Evolutionary conservation across 2,329 filamentous ascomycete species (phyloP).

Genomic region (Escovopsis sp.): DNA sequence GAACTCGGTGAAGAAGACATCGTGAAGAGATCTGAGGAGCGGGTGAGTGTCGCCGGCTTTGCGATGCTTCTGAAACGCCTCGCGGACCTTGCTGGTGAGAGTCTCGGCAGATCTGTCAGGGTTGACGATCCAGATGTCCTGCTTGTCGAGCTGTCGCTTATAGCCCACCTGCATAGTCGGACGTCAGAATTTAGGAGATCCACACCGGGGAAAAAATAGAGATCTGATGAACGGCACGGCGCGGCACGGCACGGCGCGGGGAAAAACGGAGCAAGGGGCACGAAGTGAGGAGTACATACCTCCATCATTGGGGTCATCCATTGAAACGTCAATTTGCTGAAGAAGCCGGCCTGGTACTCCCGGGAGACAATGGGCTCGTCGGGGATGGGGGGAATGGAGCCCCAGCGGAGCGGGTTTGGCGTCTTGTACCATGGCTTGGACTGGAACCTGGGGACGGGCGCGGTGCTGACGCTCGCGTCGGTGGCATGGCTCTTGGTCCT

Average conservation of each 20-base stretch:
- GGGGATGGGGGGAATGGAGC: slow-evolving; percentile 38
- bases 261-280: no score
- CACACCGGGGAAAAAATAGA: slow-evolving; percentile 1
- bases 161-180: slow-evolving; percentile 57
- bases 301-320: slow-evolving; percentile 86
- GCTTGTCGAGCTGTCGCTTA: slow-evolving; percentile 63
- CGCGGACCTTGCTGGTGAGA: slow-evolving; percentile 49
- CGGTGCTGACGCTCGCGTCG: slow-evolving; percentile 31
- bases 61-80: slow-evolving; percentile 53
- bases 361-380: slow-evolving; percentile 38
- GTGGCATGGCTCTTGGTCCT: slow-evolving; percentile 37
- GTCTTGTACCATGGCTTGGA: slow-evolving; percentile 49
- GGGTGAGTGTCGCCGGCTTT: slow-evolving; percentile 56
- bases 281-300: no score
- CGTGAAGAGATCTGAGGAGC: slow-evolving; percentile 66
- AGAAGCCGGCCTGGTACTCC: slow-evolving; percentile 58
- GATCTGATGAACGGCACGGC: no score
- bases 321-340: slow-evolving; percentile 66
- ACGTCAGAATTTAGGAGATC: slow-evolving; percentile 1
- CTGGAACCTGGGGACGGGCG: slow-evolving; percentile 16
- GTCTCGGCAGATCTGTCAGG: slow-evolving; percentile 58
- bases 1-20: slow-evolving; percentile 75
- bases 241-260: no score
- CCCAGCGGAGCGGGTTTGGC: slow-evolving; percentile 47
- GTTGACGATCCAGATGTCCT: slow-evolving; percentile 83